Base-by-base conservation (phyloP, 768 basidiomycete genomes). In the Chalciporus chontae region DNA sequence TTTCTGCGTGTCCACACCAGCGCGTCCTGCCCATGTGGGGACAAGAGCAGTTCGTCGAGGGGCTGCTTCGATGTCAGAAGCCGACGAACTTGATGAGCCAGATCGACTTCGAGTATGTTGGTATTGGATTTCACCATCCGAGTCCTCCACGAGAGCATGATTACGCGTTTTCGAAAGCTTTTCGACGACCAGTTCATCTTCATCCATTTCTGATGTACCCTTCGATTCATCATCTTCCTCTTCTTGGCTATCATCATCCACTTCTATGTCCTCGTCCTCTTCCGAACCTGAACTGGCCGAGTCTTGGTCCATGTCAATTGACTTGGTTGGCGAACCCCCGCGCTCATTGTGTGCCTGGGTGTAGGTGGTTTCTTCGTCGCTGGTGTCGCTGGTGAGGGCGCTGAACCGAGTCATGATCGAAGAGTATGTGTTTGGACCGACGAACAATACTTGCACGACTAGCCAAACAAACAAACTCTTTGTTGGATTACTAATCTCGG, bases 1-100 rank as follows among this genome's bases (percentile, higher is more conserved):
- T 69, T 84, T 86, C 66, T 90, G 89, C 13, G 85, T 77, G 64
- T 94, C 90, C n/a, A 94, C 73, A 5, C 87, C 86, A 23, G 85
- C 65, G 44, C 80, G 80, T 41, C 84, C 77, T 13, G 84, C 81
- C 86, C 88, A 89, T 34, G 87, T 80, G 47, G 82, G 79, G 39
- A 82, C 72, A 6, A 76, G 74, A 6, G 78, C 69, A 51, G 81
- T 68, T 7, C 64, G 68, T 45, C 43, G 43, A 17, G 34, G 64
- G 23, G 40, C 43, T 27, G 15, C 51, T 19, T 55, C 62, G 0
- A 51, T 40, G 21, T 64, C 65, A 24, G 64, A 51, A 27, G 55
- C 48, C 38, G 68, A 55, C 36, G 61, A 40, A 31, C 56, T 62
- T 43, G 64, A 62, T 37, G 69, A 68, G 21, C 19, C 56, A 9